phyloP scores from a whole-genome alignment of 2,329 filamentous ascomycete species.

The Paramyrothecium roridum region DNA sequence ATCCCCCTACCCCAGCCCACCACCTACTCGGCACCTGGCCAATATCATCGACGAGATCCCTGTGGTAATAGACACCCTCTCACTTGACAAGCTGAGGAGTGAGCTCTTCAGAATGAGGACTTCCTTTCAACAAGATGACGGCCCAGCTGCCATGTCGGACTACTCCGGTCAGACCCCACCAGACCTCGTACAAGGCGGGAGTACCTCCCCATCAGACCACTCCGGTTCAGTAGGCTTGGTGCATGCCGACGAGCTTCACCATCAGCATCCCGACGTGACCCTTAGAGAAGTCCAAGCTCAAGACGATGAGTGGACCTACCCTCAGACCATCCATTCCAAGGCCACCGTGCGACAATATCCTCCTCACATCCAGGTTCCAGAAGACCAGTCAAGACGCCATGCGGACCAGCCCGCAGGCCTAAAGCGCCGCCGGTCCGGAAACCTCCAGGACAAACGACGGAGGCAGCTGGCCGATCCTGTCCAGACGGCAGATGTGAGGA shows the following conservation, averaged over 20 bases:
- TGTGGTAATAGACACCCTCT: conserved; percentile 27
- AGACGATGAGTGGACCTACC: conserved; percentile 38
- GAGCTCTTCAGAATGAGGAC: conserved; percentile 31
- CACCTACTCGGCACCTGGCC: conserved; percentile 23
- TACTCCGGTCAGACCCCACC: conserved; percentile 34
- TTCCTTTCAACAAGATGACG: conserved; percentile 28
- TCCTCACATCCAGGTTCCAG: conserved; percentile 25
- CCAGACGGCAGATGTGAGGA: conserved; percentile 47
- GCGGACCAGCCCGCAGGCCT: conserved; percentile 21
- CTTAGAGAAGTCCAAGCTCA: conserved; percentile 31
- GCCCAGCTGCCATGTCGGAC: conserved; percentile 27
- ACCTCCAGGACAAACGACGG: conserved; percentile 29
- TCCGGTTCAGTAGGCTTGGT: conserved; percentile 31
- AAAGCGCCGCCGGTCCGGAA: conserved; percentile 32
- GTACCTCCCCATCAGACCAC: conserved; percentile 36
- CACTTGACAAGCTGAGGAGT: conserved; percentile 24
- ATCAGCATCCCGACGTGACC: conserved; percentile 21
- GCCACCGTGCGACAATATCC: conserved; percentile 24
- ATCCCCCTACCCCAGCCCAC: conserved; percentile 22
- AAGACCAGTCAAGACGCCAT: conserved; percentile 18
- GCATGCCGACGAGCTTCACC: conserved; percentile 23
- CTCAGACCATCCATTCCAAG: conserved; percentile 30
- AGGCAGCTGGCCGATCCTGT: conserved; percentile 35
- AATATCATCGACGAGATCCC: conserved; percentile 32
- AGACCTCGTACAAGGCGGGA: conserved; percentile 32